Conservation (phyloP, 176 grass and related monocot genomes). For the Oryza longistaminata region DNA sequence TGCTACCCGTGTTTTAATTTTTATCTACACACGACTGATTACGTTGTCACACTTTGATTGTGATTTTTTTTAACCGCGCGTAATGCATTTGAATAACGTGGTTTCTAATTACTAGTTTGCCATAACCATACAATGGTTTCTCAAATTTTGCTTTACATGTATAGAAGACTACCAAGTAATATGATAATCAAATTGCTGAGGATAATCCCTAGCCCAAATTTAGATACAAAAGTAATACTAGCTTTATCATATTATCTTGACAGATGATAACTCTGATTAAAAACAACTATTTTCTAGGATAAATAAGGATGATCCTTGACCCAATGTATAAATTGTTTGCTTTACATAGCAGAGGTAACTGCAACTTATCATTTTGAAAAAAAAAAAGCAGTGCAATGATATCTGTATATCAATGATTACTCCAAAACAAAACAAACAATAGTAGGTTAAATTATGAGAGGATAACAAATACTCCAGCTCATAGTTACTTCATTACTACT, state of each 20-base stretch:
- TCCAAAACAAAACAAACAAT: neutral
- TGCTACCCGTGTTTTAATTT: neutral
- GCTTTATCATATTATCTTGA: neutral
- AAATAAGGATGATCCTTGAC: neutral
- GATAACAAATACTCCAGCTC: neutral
- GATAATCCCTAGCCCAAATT: neutral
- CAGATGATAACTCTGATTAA: neutral
- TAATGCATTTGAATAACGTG: neutral
- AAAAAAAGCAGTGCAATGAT: neutral
- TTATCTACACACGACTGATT: no score
- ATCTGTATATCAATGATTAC: neutral
- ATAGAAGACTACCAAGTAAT: neutral
- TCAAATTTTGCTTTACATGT: no score
- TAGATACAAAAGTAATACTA: neutral
- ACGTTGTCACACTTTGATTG: neutral
- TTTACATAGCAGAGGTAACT: neutral
- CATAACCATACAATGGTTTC: neutral
- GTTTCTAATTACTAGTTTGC: neutral
- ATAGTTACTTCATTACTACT: neutral
- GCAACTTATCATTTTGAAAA: neutral
- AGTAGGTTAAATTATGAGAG: neutral
- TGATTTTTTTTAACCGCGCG: no score
- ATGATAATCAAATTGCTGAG: neutral
- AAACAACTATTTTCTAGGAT: neutral
- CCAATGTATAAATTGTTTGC: neutral